Evolutionary conservation across 805 yeast species (phyloP), one percentile per base, ranked within the genome.

Genomic region (Pichia ethanolica): DNA sequence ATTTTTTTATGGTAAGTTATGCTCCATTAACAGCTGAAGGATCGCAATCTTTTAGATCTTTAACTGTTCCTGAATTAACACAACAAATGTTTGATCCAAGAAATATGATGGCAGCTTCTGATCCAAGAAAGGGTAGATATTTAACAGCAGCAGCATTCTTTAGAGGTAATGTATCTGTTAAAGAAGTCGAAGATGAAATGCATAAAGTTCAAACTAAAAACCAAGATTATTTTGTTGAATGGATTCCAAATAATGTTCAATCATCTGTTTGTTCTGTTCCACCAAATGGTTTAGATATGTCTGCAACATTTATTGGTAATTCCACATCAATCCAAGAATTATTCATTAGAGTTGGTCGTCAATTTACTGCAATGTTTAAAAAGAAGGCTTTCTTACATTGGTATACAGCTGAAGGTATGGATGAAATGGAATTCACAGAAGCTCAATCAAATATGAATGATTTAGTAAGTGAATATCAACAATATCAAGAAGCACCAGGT

Each of bases 351-450:
- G 85, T 87, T 50, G 91, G 91, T 56, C 88, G 79, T 61, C 96
- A 89, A 71, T 89, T 89, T 71, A 75, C 83, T 59, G 90, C 89
- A 53, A 89, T 89, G 97, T 89, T 86, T 71, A 80, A 87, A 67
- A 87, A 93, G 74, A 86, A 84, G 69, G 97, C 97, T 56, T 89
- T 89, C 81, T 82, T 89, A 72, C 96, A 89, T 71, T 89, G 97
- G 97, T 89, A 88, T 72, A 86, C 93, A 9, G 78, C 83, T 59
- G 97, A 89, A 71, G 97, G 97, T 73, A 89, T 89, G 97, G 97
- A 89, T 64, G 95, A 85, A 72, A 77, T 83, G 75, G 97, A 89
- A 72, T 89, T 89, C 70, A 80, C 89, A 51, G 97, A 89, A 73
- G 97, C 97, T 47, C 95, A 88, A 72, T 82, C 91, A 48, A 86